Evolutionary conservation across 306 rosid genomes (phyloP).

Genomic region (Medicago truncatula): DNA sequence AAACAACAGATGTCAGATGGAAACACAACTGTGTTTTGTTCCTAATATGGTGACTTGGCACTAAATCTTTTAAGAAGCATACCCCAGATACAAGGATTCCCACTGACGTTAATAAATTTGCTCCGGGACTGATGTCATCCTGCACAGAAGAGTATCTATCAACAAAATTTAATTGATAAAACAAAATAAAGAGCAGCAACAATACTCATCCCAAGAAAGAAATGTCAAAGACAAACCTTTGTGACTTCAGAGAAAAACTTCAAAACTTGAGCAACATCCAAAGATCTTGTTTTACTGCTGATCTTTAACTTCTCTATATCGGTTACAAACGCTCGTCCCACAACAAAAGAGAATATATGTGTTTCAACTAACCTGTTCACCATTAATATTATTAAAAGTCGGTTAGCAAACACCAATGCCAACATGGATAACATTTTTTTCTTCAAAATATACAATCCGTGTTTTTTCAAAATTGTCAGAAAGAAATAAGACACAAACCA

Average conservation of each 20-base stretch:
- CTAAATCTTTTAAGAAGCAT: slow-evolving; percentile 47
- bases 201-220: slow-evolving; percentile 28
- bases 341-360: slow-evolving; percentile 97
- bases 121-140: slow-evolving; percentile 88
- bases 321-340: slow-evolving; percentile 99
- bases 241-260: slow-evolving; percentile 79
- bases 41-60: slow-evolving; percentile 31
- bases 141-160: slow-evolving; percentile 54
- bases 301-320: slow-evolving; percentile 92
- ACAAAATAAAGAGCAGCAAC: slow-evolving; percentile 22
- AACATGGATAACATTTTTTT: slow-evolving; percentile 33
- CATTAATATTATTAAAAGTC: slow-evolving; percentile 48
- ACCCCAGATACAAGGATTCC: slow-evolving; percentile 97
- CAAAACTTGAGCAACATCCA: slow-evolving; percentile 76
- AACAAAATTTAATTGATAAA: neutral
- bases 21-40: slow-evolving; percentile 14
- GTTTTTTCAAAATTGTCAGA: slow-evolving; percentile 26
- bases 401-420: slow-evolving; percentile 38
- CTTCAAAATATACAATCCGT: slow-evolving; percentile 30
- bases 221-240: slow-evolving; percentile 64
- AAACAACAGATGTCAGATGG: slow-evolving; percentile 16
- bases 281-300: slow-evolving; percentile 80
- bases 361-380: slow-evolving; percentile 93
- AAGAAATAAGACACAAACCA: slow-evolving; percentile 28
- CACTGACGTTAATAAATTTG: slow-evolving; percentile 90